A percentile compares a stretch with the other conserved stretches of the same genome.
Conservation (phyloP, 495 filamentous ascomycete genomes). For the Penicillium dipodomyicola region DNA sequence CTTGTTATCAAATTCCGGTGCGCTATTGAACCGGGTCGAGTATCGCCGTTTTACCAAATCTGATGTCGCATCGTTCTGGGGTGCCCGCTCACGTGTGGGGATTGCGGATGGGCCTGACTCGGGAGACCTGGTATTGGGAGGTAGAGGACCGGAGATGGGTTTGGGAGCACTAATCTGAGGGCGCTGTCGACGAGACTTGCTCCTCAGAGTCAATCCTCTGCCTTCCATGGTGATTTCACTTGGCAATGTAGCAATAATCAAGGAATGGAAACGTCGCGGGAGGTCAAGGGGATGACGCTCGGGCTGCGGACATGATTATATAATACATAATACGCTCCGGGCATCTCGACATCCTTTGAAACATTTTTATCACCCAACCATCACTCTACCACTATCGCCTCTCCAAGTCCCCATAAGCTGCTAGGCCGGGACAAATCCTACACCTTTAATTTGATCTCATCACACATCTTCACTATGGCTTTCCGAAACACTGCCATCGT, state of each 20-base stretch:
- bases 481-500: constrained; percentile 15
- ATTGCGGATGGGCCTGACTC: constrained; percentile 23
- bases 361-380: constrained; percentile 34
- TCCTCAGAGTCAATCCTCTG: constrained; percentile 84
- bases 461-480: constrained; percentile 3
- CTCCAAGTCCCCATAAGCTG: neutral
- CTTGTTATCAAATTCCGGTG: constrained; percentile 64
- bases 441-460: constrained; percentile 25
- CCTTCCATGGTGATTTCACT: constrained; percentile 40
- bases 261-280: neutral
- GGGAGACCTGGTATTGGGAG: constrained; percentile 33
- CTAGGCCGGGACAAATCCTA: neutral
- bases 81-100: constrained; percentile 36
- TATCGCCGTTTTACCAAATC: constrained; percentile 94
- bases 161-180: constrained; percentile 81
- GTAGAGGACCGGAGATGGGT: constrained; percentile 68
- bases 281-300: constrained; percentile 5
- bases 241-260: neutral
- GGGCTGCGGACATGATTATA: constrained; percentile 10
- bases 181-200: constrained; percentile 69
- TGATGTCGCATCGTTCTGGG: constrained; percentile 59
- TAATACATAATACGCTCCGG: constrained; percentile 5
- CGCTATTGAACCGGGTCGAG: constrained; percentile 82
- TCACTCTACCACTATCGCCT: constrained; percentile 16
- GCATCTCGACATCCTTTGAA: constrained; percentile 31